Percentiles rank a stretch among this genome's conserved stretches.
Evolutionary conservation across 2,329 filamentous ascomycete species (phyloP).

Genomic region (Calonectria honghensis): DNA sequence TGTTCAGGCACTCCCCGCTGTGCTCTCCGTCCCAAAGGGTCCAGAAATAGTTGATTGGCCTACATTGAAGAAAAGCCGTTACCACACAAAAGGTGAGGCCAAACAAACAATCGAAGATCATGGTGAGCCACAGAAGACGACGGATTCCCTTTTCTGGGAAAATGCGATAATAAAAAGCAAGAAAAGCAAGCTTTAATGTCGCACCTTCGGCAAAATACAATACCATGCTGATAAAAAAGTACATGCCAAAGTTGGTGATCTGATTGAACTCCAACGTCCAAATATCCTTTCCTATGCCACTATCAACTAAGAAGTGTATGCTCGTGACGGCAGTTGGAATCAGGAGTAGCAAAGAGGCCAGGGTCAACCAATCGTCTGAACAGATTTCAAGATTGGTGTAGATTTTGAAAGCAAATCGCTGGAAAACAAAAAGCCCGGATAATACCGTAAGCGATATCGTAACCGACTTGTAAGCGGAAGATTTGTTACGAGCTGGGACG

Average conservation of each 20-base stretch:
- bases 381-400: constrained; percentile 59
- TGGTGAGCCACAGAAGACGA: constrained; percentile 63
- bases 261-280: constrained; percentile 66
- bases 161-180: constrained; percentile 74
- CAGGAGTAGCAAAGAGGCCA: constrained; percentile 54
- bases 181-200: constrained; percentile 70
- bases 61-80: constrained; percentile 68
- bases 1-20: constrained; percentile 68
- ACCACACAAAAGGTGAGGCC: constrained; percentile 65
- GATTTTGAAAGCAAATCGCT: constrained; percentile 63
- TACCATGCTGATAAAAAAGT: constrained; percentile 65
- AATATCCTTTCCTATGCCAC: constrained; percentile 71
- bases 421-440: constrained; percentile 63
- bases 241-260: constrained; percentile 66
- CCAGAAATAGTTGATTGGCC: constrained; percentile 73
- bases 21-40: constrained; percentile 69
- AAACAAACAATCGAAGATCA: constrained; percentile 62
- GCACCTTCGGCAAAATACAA: constrained; percentile 69
- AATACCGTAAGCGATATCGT: constrained; percentile 59
- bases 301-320: constrained; percentile 55
- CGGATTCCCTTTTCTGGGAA: constrained; percentile 66
- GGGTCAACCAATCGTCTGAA: constrained; percentile 62
- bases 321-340: constrained; percentile 58
- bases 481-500: constrained; percentile 57
- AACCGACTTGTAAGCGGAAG: constrained; percentile 56